Evolutionary conservation across 805 yeast species (phyloP), one percentile per base, ranked within the genome.

Genomic region (Yamadazyma ubonensis): DNA sequence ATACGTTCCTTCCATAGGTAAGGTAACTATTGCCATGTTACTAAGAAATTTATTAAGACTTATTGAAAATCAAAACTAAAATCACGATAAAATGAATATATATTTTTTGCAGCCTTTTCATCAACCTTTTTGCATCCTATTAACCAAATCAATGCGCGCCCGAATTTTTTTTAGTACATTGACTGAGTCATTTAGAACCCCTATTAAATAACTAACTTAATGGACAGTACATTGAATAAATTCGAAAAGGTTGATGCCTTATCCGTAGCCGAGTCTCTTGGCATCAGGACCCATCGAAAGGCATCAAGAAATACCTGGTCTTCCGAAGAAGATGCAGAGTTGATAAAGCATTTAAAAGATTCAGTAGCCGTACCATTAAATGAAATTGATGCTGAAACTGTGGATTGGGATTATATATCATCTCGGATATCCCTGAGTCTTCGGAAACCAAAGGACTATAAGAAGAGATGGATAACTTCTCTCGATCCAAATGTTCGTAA

Each of bases 1-100:
- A 31, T 93, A 91, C 57, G 97, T 93, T 25, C 98, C 99, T 12
- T 83, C 88, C 56, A 87, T 89, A 21, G 99, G 99, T 12, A 93
- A 93, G 63, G 98, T 93, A 23, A 93, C 99, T 27, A 90, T 93
- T 46, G 79, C 96, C 44, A 93, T 93, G 97, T 67, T 93, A 29
- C 67, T 93, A 62, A 79, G 99, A 61, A 93, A 93, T 60, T 70
- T 93, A 63, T 64, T 93, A 43, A 77, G 99, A 50, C 70, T 93
- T 49, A 78, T 85, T 48, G 81, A 83, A 36, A 90, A 93, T 67
- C 19, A 33, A 22, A 29, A 33, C 15, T 15, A 32, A 20, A 11
- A 15, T 25, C 15, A 33, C 27, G 29, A 33, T 23, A 23, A 25
- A 15, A 25, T 33, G 29, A 32, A 21, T 32, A 32, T n/a, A 20